Conservation (phyloP, 2,329 filamentous ascomycete genomes). For the Exophiala mesophila region DNA sequence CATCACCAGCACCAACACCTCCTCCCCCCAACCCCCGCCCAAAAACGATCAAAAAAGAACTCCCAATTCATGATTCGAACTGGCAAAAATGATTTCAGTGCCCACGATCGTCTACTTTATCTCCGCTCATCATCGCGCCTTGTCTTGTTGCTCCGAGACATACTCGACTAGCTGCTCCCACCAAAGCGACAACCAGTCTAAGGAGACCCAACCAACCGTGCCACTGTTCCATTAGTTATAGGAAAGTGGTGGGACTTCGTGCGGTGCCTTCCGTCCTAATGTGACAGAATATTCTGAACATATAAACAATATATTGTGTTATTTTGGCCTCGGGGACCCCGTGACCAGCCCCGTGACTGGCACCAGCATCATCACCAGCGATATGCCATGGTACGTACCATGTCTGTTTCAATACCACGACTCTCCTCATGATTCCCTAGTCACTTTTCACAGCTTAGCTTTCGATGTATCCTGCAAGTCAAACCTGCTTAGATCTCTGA, state of each 20-base stretch:
- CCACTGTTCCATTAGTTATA: neutral
- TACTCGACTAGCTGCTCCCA: neutral
- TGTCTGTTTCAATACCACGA: too few relatives aligned
- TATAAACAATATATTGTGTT: too few relatives aligned
- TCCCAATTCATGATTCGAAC: too few relatives aligned
- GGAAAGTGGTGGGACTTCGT: neutral
- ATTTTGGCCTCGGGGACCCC: too few relatives aligned
- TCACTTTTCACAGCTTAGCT: constrained; percentile 20
- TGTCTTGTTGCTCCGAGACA: neutral
- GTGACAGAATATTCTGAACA: neutral
- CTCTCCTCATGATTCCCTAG: too few relatives aligned
- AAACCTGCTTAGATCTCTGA: constrained; percentile 22
- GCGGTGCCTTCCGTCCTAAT: neutral
- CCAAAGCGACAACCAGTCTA: neutral
- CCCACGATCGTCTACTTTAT: neutral
- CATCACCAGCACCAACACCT: too few relatives aligned
- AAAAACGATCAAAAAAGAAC: neutral
- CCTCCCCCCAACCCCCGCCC: too few relatives aligned
- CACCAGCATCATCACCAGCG: too few relatives aligned
- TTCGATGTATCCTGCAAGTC: constrained; percentile 22
- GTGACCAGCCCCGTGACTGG: too few relatives aligned
- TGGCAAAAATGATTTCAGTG: neutral
- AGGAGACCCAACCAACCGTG: neutral
- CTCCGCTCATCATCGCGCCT: neutral
- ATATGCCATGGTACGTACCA: too few relatives aligned